A percentile compares a stretch with the other conserved stretches of the same genome.
Conservation (phyloP, 2,329 filamentous ascomycete genomes). For the Scedosporium apiospermum region DNA sequence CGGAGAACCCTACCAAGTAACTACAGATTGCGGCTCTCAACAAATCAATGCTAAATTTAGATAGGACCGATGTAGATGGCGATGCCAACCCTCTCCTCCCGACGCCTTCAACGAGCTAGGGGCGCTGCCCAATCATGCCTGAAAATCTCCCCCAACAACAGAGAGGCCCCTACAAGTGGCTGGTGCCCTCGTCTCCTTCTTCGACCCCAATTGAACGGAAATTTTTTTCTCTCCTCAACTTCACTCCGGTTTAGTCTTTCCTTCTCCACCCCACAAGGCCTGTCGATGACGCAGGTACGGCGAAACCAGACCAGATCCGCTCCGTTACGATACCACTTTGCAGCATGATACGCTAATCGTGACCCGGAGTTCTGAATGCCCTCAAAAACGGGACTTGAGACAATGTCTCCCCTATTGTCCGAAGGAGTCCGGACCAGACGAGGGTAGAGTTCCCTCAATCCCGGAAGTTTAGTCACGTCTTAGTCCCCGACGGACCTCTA, state of each 20-base stretch:
- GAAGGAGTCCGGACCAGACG: neutral
- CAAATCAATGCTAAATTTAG: no score
- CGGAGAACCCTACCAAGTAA: no score
- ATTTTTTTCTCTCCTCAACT: neutral
- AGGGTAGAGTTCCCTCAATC: neutral
- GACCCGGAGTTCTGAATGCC: neutral
- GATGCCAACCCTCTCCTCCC: neutral
- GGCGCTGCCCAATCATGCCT: neutral
- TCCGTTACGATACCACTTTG: neutral
- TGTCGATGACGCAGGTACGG: neutral
- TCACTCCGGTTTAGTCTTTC: neutral
- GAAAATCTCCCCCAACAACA: neutral
- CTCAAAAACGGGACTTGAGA: neutral
- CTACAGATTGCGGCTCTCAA: no score
- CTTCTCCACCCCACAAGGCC: neutral
- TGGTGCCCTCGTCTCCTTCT: neutral
- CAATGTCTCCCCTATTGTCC: neutral
- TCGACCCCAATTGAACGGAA: neutral
- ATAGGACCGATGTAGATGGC: neutral
- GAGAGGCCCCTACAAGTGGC: neutral
- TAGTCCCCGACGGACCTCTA: neutral
- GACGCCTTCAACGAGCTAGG: neutral
- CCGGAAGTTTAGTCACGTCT: neutral
- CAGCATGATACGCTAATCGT: neutral
- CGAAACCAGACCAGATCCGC: neutral